Base-by-base conservation (phyloP, 2,329 filamentous ascomycete species). In the Botrytis paeoniae region DNA sequence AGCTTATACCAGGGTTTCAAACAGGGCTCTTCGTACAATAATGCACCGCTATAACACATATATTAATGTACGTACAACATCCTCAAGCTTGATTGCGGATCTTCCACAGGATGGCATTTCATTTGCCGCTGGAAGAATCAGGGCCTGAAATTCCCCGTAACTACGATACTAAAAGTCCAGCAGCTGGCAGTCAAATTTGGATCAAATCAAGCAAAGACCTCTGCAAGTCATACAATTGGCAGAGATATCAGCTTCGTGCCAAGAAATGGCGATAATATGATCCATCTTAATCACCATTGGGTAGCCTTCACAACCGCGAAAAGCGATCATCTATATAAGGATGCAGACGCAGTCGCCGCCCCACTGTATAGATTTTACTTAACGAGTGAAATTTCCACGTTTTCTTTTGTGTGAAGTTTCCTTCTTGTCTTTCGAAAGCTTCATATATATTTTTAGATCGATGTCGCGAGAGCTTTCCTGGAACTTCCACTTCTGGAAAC, bases 381-480 rank as follows among this genome's bases (percentile, higher is more conserved):
- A 14, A 51, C 9, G 25, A 39, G 37, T 39, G 14, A 1, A 39
- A 8, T 37, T 25, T 25, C 25, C 22, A 39, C 7, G 18, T 20
- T 66, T 54, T 22, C 9, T 54, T 66, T 14, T 5, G 2, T 54
- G 32, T n/a, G 37, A 54, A 29, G 16, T n/a, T 39, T 29, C 37
- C 20, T 48, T 20, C 51, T 54, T 39, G 51, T 32, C n/a, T 18
- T 18, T 35, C 37, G 39, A 66, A 35, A 29, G 43, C n/a, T 54
- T 54, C 51, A 29, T 22, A 14, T 22, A 14, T 25, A n/a, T 66
- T 37, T 39, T 51, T n/a, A 6, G 10, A 18, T 66, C 45, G 14
- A 66, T 66, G 45, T 29, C 64, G 35, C 64, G 45, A 66, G 64
- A 66, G 64, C 64, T 66, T 25, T 66, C 51, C 25, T 66, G 64